These are phyloP conservation scores for Mycena chlorophos DNA, from an alignment of 768 basidiomycete species.

Conservation along the genomic window DNA sequence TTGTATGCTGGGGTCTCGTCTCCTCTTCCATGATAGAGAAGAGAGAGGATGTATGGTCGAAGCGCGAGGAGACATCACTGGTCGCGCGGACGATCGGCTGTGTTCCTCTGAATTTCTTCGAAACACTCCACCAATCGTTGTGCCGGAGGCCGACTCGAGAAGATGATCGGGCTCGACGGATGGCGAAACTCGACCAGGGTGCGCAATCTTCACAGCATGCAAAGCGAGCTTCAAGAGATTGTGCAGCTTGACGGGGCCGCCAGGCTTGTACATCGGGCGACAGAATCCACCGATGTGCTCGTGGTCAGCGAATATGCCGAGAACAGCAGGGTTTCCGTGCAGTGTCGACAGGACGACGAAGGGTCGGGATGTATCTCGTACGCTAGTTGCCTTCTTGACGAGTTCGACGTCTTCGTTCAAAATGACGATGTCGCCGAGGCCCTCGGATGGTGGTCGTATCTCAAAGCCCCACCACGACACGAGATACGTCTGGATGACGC, in stretches of 20 bases:
- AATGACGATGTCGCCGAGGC: slow-evolving; percentile 71
- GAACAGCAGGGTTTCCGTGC: slow-evolving; percentile 63
- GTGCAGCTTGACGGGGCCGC: slow-evolving; percentile 75
- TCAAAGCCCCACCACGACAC: slow-evolving; percentile 77
- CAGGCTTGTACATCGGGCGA: slow-evolving; percentile 87
- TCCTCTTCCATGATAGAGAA: slow-evolving; percentile 34
- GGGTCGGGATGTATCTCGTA: slow-evolving; percentile 57
- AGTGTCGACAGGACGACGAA: slow-evolving; percentile 76
- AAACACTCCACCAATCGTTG: slow-evolving; percentile 11
- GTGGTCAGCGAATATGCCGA: slow-evolving; percentile 66
- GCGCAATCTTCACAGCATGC: slow-evolving; percentile 53
- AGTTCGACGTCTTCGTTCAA: slow-evolving; percentile 74
- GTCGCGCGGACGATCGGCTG: slow-evolving; percentile 36
- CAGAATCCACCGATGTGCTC: slow-evolving; percentile 85
- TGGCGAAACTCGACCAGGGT: slow-evolving; percentile 31
- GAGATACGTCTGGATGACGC: slow-evolving; percentile 65
- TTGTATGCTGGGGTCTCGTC: slow-evolving; percentile 35
- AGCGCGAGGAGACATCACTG: slow-evolving; percentile 54
- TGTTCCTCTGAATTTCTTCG: slow-evolving; percentile 54
- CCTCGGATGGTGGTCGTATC: slow-evolving; percentile 39
- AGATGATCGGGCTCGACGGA: background rate
- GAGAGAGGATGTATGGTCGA: slow-evolving; percentile 46
- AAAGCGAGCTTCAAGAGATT: slow-evolving; percentile 63
- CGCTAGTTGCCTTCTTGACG: slow-evolving; percentile 56
- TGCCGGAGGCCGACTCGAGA: background rate